Evolutionary conservation across 2,329 filamentous ascomycete genomes (phyloP), one percentile per base, ranked within the genome.

Genomic region (Verticillium zaregamsianum): DNA sequence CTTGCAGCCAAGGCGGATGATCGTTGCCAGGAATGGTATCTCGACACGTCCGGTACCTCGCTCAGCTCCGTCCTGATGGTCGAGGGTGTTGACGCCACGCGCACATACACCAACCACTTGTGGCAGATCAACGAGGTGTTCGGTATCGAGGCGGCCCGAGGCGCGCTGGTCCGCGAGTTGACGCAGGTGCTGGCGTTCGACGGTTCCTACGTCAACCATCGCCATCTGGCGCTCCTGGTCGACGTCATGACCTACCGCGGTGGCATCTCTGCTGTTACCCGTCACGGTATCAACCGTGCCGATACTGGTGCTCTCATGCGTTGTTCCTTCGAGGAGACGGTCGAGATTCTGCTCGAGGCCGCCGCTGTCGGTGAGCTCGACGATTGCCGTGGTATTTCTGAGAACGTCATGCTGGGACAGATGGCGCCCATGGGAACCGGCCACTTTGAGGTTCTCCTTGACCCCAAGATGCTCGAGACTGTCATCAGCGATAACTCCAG

Each of bases 181-280:
- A 92, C 90, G 33, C 89, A 92, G 71, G 95, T 99, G 73, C 79
- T 99, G 80, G 93, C 95, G 31, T 99, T 99, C 74, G 95, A 98
- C 74, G 96, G 96, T 85, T 98, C 95, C 15, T 99, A 99, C 75
- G 95, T 99, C 84, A 99, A 99, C 76, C 93, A 98, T 79, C 93
- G 95, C 71, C 95, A 99, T 80, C 88, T 99, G 80, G 91, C 93
- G 57, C 86, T 99, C 39, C 84, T 99, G 59, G 93, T 96, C 66
- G 95, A 99, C 79, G 92, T 99, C 66, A 99, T 99, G 95, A 97
- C 93, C 32, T 93, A 96, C 70, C 87, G 95, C 70, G 95, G 95
- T 67, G 90, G 90, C 70, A 89, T 99, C 71, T 97, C 97, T 76
- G 94, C 95, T 15, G 94, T 99, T 66, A 99, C 95, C 61, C 91